Base-by-base conservation (phyloP, 2,329 filamentous ascomycete genomes). In the Akanthomyces muscarius region DNA sequence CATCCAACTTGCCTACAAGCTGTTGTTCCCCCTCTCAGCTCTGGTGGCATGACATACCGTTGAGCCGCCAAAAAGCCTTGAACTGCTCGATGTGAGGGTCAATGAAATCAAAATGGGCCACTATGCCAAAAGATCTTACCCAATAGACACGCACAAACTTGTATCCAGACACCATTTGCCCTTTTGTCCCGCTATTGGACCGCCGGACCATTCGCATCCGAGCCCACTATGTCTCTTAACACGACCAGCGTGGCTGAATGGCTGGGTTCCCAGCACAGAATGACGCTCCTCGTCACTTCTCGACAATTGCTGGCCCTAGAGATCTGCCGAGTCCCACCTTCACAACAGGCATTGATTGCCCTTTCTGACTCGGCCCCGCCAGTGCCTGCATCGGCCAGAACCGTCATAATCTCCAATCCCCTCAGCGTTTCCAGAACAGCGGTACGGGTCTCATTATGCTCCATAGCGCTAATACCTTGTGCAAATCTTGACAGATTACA, bases 241-340 rank as follows among this genome's bases (percentile, higher is more conserved):
- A 53, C 55, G 16, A 16, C 21, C 28, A 28, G 13, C 21, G 36
- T 61, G 48, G 48, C 45, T 50, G 45, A 33, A 36, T 61, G 48
- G 48, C 45, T 50, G 45, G 47, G 36, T 30, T 50, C 23, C 33
- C n/a, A 6, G 18, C 28, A 16, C 8, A 14, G 36, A 47, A 51
- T 44, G 47, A 56, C 18, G 45, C 28, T 51, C 38, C 47, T 59
- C 21, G 33, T 48, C 44, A 25, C 44, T 41, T 48, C 5, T 59
- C 47, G 23, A 41, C 52, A 44, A 21, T 23, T 21, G 21, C 45
- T 45, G 41, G 42, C 25, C 42, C 21, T 28, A 10, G 23, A 50
- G 18, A 60, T 51, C 47, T 60, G 57, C 57, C 57, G 57, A 60
- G 57, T 52, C 57, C 56, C 56, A 59, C 56, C 38, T 25, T 2